Percentiles rank a stretch among this genome's conserved stretches.
Conservation (phyloP, 2,329 filamentous ascomycete species). For the Phaeosphaeriaceae sp. region DNA sequence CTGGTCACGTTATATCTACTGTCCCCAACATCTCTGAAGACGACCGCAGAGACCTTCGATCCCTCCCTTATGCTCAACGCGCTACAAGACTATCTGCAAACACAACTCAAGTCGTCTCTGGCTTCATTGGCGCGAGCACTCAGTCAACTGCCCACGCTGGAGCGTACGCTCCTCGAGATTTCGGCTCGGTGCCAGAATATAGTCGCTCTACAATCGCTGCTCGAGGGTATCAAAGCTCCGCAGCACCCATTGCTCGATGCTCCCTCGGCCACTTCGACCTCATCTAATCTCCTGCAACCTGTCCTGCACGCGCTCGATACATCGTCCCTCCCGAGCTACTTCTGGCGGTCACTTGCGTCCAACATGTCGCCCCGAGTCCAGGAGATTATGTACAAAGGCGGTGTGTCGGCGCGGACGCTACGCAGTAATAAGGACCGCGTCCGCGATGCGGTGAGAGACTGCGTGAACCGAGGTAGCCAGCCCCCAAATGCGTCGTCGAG, state of each 20-base stretch:
- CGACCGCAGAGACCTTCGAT: conserved; percentile 59
- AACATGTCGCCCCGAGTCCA: conserved; percentile 78
- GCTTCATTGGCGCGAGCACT: conserved; percentile 77
- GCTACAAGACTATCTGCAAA: conserved; percentile 82
- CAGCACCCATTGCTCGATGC: conserved; percentile 68
- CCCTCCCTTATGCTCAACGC: conserved; percentile 77
- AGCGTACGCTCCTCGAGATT: conserved; percentile 81
- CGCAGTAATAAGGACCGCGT: conserved; percentile 77
- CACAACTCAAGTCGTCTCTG: conserved; percentile 78
- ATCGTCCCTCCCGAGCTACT: conserved; percentile 84
- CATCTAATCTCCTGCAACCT: conserved; percentile 69
- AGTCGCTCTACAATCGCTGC: conserved; percentile 81
- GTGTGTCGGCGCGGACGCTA: conserved; percentile 82
- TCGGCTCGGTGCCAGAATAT: conserved; percentile 88
- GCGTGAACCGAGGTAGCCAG: conserved; percentile 79
- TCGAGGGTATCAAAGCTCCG: conserved; percentile 72
- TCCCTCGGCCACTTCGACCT: conserved; percentile 7
- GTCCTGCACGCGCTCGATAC: conserved; percentile 84
- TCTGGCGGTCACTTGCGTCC: conserved; percentile 88
- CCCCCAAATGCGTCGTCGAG: conserved; percentile 64
- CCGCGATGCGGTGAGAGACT: conserved; percentile 78
- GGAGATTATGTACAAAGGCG: conserved; percentile 83
- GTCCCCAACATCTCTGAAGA: conserved; percentile 67
- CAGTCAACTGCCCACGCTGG: conserved; percentile 79
- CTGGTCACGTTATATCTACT: conserved; percentile 80